Percentiles rank a stretch among this genome's conserved stretches.
These are phyloP conservation scores for Parmelia sp. DNA, from an alignment of 495 filamentous ascomycete species.

Conservation along the genomic window DNA sequence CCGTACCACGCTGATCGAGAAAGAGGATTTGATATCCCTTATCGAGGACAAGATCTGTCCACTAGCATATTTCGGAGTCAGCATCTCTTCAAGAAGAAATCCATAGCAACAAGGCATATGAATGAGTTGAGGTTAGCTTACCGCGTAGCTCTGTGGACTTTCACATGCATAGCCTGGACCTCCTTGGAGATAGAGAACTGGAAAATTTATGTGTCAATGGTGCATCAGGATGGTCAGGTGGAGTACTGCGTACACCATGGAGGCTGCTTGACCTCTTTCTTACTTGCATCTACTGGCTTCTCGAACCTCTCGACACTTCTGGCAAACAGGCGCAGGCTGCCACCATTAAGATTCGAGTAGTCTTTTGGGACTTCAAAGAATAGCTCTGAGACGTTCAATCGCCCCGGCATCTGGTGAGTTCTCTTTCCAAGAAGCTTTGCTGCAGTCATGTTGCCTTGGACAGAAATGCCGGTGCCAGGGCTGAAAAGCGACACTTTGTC, in stretches of 20 bases:
- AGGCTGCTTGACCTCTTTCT: conserved; percentile 46
- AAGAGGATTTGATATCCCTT: conserved; percentile 78
- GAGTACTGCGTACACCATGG: conserved; percentile 41
- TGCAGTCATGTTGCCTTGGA: neutral
- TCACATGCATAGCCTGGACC: neutral
- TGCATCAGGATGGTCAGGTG: neutral
- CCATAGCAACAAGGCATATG: too few species aligned
- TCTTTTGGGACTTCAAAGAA: conserved; percentile 82
- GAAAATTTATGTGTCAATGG: neutral
- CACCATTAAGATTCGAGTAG: conserved; percentile 56
- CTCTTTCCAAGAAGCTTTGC: conserved; percentile 30
- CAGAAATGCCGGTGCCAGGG: neutral
- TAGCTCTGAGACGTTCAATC: conserved; percentile 67
- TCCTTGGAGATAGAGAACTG: conserved; percentile 14
- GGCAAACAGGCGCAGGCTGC: conserved; percentile 65
- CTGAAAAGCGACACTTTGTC: neutral
- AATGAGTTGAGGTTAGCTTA: neutral
- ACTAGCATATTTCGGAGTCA: conserved; percentile 19
- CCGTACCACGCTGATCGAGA: conserved; percentile 71
- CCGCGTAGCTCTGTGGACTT: conserved; percentile 57
- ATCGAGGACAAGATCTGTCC: conserved; percentile 62
- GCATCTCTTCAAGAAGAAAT: neutral
- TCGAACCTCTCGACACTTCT: conserved; percentile 61
- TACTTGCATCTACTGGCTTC: conserved; percentile 47
- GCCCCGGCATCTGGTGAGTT: conserved; percentile 56